Percentiles rank a stretch among this genome's conserved stretches.
Conservation (phyloP, 345 rosid genomes). For the Cardamine chenopodiifolia region DNA sequence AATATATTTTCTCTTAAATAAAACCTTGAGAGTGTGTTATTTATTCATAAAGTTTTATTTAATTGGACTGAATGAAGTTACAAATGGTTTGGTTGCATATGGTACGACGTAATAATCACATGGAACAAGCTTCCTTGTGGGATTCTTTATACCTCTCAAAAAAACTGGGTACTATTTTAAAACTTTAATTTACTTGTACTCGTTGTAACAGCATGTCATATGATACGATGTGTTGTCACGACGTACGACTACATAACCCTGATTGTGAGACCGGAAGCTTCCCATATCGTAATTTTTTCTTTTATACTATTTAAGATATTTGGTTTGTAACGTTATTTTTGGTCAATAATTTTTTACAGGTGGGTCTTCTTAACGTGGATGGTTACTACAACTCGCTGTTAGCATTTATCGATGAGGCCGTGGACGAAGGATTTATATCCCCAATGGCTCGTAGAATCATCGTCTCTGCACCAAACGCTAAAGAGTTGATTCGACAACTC, state of each 20-base stretch:
- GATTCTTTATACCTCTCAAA: conserved; percentile 25
- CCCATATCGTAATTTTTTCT: conserved; percentile 39
- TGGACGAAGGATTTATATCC: conserved; percentile 93
- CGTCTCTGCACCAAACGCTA: conserved; percentile 83
- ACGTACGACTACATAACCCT: conserved; percentile 41
- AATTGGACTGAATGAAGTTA: conserved; percentile 25
- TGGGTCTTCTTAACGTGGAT: conserved; percentile 93
- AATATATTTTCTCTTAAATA: conserved; percentile 13
- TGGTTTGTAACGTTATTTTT: conserved; percentile 18
- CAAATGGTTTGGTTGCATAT: conserved; percentile 39
- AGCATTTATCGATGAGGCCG: conserved; percentile 85
- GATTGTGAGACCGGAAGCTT: conserved; percentile 49
- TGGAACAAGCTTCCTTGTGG: conserved; percentile 33
- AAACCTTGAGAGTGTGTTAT: conserved; percentile 1
- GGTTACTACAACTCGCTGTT: conserved; percentile 87
- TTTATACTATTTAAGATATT: background rate
- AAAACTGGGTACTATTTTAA: background rate
- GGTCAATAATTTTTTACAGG: conserved; percentile 50
- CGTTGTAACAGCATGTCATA: conserved; percentile 31
- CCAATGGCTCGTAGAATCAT: conserved; percentile 83
- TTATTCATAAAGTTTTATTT: background rate
- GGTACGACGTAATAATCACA: conserved; percentile 37
- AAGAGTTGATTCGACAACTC: conserved; percentile 74
- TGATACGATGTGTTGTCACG: conserved; percentile 41
- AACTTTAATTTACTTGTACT: background rate